These are phyloP conservation scores for Cryphonectria nitschkei DNA, from an alignment of 2,329 filamentous ascomycete genomes.

Conservation along the genomic window DNA sequence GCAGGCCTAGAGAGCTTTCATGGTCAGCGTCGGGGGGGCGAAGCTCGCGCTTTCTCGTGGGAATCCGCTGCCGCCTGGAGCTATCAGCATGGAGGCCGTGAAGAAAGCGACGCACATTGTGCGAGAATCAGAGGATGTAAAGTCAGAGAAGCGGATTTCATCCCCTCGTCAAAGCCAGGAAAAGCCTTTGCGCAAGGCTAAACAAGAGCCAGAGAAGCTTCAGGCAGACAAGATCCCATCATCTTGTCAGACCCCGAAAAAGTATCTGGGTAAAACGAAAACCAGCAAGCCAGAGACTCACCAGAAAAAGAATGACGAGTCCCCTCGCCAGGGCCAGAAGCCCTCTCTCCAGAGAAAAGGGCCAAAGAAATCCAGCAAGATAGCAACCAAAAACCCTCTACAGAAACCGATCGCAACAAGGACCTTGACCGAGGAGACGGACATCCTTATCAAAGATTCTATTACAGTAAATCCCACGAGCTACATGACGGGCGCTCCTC, in stretches of 20 bases:
- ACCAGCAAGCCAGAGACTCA: background rate
- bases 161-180: background rate
- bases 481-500: too few relatives aligned
- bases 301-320: background rate
- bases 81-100: background rate
- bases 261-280: background rate
- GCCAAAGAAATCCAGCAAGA: background rate
- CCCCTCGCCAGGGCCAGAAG: background rate
- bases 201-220: background rate
- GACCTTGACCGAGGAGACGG: too few relatives aligned
- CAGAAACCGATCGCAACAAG: too few relatives aligned
- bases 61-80: background rate
- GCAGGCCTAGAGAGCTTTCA: background rate
- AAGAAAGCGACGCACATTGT: background rate
- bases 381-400: background rate
- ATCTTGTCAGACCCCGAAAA: too few relatives aligned
- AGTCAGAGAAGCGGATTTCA: background rate
- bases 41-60: background rate
- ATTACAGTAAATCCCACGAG: too few relatives aligned
- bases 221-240: too few relatives aligned
- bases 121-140: too few relatives aligned
- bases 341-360: background rate
- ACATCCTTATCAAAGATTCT: too few relatives aligned
- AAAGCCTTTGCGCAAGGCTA: background rate
- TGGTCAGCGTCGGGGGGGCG: background rate